Percentiles rank a stretch among this genome's conserved stretches.
Evolutionary conservation across 257 asterid species (phyloP).

Genomic region (Solanum commersonii): DNA sequence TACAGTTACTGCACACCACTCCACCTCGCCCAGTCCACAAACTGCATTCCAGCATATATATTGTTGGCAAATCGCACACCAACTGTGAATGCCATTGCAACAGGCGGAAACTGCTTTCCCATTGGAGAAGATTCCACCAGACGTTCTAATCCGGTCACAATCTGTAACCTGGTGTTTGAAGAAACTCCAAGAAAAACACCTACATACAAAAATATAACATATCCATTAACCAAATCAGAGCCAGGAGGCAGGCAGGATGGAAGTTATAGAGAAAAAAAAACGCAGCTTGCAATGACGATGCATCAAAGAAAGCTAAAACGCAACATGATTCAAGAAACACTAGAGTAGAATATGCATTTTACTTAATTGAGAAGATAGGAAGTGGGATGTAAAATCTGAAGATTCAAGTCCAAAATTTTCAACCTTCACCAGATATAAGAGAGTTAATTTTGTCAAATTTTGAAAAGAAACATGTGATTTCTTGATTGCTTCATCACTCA

Average conservation of each 20-base stretch:
- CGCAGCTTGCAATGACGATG: neutral
- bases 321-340: neutral
- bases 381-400: neutral
- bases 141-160: constrained; percentile 83
- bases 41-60: constrained; percentile 96
- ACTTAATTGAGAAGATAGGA: neutral
- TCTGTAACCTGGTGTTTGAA: constrained; percentile 89
- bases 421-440: neutral
- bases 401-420: neutral
- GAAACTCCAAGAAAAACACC: constrained; percentile 89
- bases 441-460: neutral
- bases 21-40: constrained; percentile 94
- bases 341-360: neutral
- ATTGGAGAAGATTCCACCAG: constrained; percentile 72
- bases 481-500: neutral
- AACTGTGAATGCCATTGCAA: constrained; percentile 84
- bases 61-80: constrained; percentile 90
- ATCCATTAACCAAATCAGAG: neutral
- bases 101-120: constrained; percentile 59
- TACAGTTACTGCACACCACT: constrained; percentile 60
- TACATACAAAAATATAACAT: constrained; percentile 9
- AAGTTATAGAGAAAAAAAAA: neutral
- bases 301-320: neutral
- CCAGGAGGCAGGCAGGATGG: neutral
- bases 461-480: neutral